Percentiles rank a stretch among this genome's conserved stretches.
Conservation (phyloP, 2,329 filamentous ascomycete genomes). For the Colletotrichum scovillei region DNA sequence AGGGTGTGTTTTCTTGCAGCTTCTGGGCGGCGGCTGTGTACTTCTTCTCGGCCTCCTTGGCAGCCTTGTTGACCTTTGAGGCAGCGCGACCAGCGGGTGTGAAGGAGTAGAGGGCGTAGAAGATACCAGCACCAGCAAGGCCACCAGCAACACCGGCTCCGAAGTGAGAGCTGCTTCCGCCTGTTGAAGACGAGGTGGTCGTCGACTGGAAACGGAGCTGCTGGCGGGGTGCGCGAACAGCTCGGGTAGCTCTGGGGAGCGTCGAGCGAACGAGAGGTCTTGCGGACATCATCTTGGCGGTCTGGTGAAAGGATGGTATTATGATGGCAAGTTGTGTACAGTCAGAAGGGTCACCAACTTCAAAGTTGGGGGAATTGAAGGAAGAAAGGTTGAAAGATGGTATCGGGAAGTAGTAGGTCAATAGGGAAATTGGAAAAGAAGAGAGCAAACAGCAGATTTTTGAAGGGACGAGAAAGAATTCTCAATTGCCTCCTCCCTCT, state of each 20-base stretch:
- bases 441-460: conserved; percentile 12
- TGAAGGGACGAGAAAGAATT: conserved; percentile 1
- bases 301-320: background rate
- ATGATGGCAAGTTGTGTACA: background rate
- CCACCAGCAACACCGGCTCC: conserved; percentile 57
- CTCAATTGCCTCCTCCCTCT: background rate
- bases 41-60: conserved; percentile 68
- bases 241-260: conserved; percentile 43
- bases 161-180: conserved; percentile 46
- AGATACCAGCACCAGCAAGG: conserved; percentile 52
- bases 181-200: conserved; percentile 42
- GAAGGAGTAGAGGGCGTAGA: conserved; percentile 57
- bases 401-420: background rate
- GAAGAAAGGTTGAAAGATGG: background rate
- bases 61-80: conserved; percentile 57
- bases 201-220: conserved; percentile 56
- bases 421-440: background rate
- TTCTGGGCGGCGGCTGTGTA: conserved; percentile 70
- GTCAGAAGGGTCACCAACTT: background rate
- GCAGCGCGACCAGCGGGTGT: conserved; percentile 56
- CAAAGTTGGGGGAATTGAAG: background rate
- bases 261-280: conserved; percentile 43
- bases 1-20: conserved; percentile 71
- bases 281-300: conserved; percentile 44
- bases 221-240: conserved; percentile 41